phyloP scores from a whole-genome alignment of 2,329 filamentous ascomycete species.

The Ophiosphaerella korrae region DNA sequence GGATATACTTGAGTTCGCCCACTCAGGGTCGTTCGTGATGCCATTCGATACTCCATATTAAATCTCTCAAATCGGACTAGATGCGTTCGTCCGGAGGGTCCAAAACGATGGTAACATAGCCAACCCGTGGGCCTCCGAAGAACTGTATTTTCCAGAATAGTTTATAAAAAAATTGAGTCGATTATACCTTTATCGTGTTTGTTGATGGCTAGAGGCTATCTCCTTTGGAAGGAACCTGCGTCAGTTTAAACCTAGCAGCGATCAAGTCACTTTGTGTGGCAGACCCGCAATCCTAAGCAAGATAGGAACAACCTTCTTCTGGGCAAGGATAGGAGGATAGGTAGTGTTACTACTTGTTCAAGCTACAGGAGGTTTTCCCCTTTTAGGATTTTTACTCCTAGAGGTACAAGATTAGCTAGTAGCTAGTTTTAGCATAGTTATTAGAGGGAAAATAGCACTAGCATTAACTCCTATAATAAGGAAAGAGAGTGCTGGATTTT shows the following conservation, averaged over 20 bases:
- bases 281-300: too few relatives aligned
- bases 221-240: too few relatives aligned
- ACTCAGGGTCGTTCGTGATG: conserved; percentile 1
- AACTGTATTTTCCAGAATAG: conserved; percentile 10
- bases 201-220: too few relatives aligned
- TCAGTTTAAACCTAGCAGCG: too few relatives aligned
- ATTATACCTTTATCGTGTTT: conserved; percentile 17
- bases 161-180: conserved; percentile 20
- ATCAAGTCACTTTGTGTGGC: too few relatives aligned
- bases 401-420: too few relatives aligned
- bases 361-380: too few relatives aligned
- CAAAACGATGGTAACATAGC: conserved; percentile 17
- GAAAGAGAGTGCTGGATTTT: conserved; percentile 17
- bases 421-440: too few relatives aligned
- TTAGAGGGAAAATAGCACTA: conserved; percentile 33
- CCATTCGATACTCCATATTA: conserved; percentile 14
- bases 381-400: too few relatives aligned
- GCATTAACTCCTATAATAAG: conserved; percentile 16
- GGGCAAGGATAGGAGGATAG: too few relatives aligned
- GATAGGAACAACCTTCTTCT: too few relatives aligned
- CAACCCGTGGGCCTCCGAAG: conserved; percentile 12
- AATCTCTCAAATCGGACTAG: conserved; percentile 14
- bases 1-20: conserved; percentile 13
- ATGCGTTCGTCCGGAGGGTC: conserved; percentile 24
- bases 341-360: too few relatives aligned